A percentile compares a stretch with the other conserved stretches of the same genome.
These are phyloP conservation scores for Heterobasidion irregulare DNA, from an alignment of 1,284 basidiomycete genomes.

Conservation along the genomic window DNA sequence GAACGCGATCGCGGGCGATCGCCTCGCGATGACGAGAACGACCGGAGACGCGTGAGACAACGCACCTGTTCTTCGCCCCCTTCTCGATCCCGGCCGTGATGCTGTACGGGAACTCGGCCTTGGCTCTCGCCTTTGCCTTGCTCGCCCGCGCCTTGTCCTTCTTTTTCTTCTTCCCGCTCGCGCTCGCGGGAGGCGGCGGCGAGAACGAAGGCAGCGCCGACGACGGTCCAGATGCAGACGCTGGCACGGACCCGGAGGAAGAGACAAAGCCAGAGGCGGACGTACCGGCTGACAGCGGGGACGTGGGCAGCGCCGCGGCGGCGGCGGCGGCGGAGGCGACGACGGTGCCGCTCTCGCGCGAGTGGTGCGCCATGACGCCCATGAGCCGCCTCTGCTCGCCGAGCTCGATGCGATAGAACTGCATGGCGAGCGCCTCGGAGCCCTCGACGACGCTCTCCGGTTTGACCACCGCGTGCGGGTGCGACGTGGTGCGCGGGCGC, in stretches of 20 bases:
- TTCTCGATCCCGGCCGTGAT: constrained; percentile 96
- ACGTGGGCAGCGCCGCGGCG: neutral
- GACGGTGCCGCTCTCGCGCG: constrained; percentile 36
- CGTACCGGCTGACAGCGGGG: neutral
- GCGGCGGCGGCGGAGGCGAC: too few relatives aligned
- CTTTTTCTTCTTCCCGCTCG: constrained; percentile 5
- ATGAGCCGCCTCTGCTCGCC: constrained; percentile 87
- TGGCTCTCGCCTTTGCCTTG: neutral
- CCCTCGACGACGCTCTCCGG: constrained; percentile 42
- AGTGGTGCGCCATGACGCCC: constrained; percentile 89
- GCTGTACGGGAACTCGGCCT: constrained; percentile 66
- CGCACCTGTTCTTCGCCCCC: constrained; percentile 85
- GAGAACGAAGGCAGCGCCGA: too few relatives aligned
- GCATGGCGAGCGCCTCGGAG: constrained; percentile 77
- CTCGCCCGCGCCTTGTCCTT: constrained; percentile 15
- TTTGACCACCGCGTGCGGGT: constrained; percentile 18
- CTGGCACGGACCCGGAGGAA: neutral
- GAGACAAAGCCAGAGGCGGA: neutral
- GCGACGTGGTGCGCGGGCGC: neutral
- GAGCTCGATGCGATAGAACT: constrained; percentile 87
- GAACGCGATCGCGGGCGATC: neutral
- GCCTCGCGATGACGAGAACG: neutral
- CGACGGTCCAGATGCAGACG: neutral
- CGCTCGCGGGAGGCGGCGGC: neutral
- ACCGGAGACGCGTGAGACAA: constrained; percentile 6